A percentile compares a stretch with the other conserved stretches of the same genome.
Evolutionary conservation across 495 filamentous ascomycete genomes (phyloP).

Genomic region (Penicillium daleae): DNA sequence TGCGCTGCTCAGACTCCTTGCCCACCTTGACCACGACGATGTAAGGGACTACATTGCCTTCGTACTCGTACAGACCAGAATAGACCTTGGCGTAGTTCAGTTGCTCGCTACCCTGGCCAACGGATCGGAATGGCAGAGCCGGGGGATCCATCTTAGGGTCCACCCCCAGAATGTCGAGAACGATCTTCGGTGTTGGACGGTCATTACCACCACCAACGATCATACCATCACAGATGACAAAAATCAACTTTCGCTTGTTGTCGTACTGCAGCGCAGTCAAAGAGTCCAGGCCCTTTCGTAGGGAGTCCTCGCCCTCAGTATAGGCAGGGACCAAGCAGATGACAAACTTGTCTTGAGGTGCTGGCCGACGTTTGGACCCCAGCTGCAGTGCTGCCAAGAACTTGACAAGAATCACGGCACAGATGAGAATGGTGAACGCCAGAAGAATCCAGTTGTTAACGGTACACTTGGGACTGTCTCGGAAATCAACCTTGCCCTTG

Average conservation of each 20-base stretch:
- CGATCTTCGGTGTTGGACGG: slow-evolving; percentile 94
- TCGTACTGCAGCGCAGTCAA: slow-evolving; percentile 93
- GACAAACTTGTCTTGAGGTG: slow-evolving; percentile 96
- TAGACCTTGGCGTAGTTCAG: slow-evolving; percentile 99
- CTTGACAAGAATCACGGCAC: slow-evolving; percentile 79
- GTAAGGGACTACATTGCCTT: slow-evolving; percentile 97
- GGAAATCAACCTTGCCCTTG: slow-evolving; percentile 82
- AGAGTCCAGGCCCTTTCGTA: slow-evolving; percentile 91
- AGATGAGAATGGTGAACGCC: slow-evolving; percentile 80
- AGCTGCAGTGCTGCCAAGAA: slow-evolving; percentile 95
- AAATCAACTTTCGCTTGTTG: slow-evolving; percentile 95
- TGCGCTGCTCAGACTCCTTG: slow-evolving; percentile 91
- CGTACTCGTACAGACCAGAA: slow-evolving; percentile 95
- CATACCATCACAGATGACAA: slow-evolving; percentile 95
- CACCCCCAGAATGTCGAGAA: slow-evolving; percentile 94
- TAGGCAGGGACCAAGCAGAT: slow-evolving; percentile 98
- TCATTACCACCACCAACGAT: slow-evolving; percentile 97
- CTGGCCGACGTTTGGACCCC: slow-evolving; percentile 85
- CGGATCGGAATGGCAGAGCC: slow-evolving; percentile 86
- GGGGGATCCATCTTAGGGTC: slow-evolving; percentile 96
- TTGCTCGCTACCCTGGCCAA: slow-evolving; percentile 88
- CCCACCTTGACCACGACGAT: slow-evolving; percentile 95
- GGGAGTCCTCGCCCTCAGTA: slow-evolving; percentile 93
- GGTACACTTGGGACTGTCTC: slow-evolving; percentile 72
- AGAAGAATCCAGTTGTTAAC: slow-evolving; percentile 93